Evolutionary conservation across 805 yeast genomes (phyloP).

Genomic region (Maudiozyma pseudohumilis): DNA sequence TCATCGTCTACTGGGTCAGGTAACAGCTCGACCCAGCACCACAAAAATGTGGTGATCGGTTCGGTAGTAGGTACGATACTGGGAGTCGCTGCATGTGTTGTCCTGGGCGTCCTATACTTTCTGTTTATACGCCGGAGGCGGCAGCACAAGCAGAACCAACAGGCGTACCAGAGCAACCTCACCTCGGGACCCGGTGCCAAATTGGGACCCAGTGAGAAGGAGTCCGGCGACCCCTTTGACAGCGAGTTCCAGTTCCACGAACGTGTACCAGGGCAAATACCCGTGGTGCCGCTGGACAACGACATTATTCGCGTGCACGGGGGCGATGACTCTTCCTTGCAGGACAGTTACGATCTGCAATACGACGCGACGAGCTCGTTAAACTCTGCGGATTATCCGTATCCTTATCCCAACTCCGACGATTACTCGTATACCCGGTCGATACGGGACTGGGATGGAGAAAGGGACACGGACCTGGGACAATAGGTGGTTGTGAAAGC

Average conservation of each 20-base stretch:
- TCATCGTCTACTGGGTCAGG: background rate
- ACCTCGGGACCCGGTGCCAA: background rate
- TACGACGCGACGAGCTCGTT: background rate
- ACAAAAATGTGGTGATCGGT: constrained; percentile 1
- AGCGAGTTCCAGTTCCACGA: constrained; percentile 4
- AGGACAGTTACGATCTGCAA: background rate
- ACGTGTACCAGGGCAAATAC: constrained; percentile 1
- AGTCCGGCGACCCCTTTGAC: constrained; percentile 3
- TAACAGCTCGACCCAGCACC: background rate
- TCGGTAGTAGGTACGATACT: constrained; percentile 2
- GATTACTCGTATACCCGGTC: background rate
- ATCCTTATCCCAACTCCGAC: background rate
- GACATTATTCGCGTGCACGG: too few species aligned
- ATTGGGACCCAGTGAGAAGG: background rate
- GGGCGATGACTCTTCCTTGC: background rate
- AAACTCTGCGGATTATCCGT: background rate
- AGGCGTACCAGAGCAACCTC: background rate
- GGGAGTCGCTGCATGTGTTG: background rate
- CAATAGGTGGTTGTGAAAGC: too few species aligned
- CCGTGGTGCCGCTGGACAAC: background rate
- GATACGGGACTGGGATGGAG: background rate
- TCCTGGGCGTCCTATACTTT: background rate
- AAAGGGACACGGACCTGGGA: too few species aligned
- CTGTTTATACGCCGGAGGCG: background rate
- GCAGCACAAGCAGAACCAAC: background rate